Base-by-base conservation (phyloP, 352 stramenopile genomes). In the Phytophthora idaei region DNA sequence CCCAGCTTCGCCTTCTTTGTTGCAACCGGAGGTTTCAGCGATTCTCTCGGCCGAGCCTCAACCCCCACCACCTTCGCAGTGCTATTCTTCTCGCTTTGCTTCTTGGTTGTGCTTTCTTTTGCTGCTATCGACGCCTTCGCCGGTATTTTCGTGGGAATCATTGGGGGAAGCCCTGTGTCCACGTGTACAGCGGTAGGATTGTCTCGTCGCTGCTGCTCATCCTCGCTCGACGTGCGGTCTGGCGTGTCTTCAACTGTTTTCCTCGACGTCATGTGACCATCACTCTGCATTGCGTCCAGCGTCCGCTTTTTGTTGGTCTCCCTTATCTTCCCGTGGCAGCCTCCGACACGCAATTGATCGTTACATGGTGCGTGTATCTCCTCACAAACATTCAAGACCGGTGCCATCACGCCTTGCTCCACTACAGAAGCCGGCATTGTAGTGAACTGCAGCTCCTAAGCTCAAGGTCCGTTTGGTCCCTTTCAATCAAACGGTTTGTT, bases 161-260 rank as follows among this genome's bases (percentile, higher is more conserved):
- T 67, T 3, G 50, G 53, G 2, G 57, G 57, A 4, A 65, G 29
- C 0, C 57, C 52, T 9, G 15, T 9, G 12, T 52, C 57, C 10
- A 45, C 27, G 7, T 25, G 8, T 4, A 44, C 12, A 14, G 9
- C 21, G 11, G 4, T n/a, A 5, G 10, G 8, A 44, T 48, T 45
- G 4, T 29, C 44, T 42, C 21, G 51, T 9, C 17, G 37, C 37
- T 57, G 53, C 29, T 51, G 56, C 45, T 73, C 64, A 29, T 69
- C 57, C 21, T 75, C 67, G 21, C 48, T 73, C 15, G 58, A 67
- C n/a, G 61, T 75, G 25, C 49, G 53, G 29, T 69, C 54, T 10
- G 41, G 25, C 28, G 57, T 64, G 34, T 71, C 67, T 63, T 29
- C 37, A 25, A 41, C 32, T 11, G 46, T 34, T 48, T 61, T 57